These are phyloP conservation scores for Rutidosis leptorrhynchoides DNA, from an alignment of 129 eudicot genomes.

Conservation along the genomic window DNA sequence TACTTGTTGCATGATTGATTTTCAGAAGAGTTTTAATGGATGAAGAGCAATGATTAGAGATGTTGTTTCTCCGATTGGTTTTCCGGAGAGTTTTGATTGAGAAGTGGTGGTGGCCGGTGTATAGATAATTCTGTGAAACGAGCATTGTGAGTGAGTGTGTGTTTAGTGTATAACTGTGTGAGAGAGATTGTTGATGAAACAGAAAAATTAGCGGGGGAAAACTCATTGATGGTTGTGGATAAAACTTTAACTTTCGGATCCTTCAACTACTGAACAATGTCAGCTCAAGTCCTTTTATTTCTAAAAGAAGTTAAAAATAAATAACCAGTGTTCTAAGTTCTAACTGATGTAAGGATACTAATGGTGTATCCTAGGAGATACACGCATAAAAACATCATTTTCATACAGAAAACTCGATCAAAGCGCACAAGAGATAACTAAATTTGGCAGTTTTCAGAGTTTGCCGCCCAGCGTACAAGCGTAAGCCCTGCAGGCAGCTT, in stretches of 20 bases:
- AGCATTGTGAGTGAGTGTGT: slow-evolving; percentile 25
- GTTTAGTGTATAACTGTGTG: slow-evolving; percentile 5
- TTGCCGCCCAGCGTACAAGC: no score
- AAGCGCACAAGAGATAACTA: no score
- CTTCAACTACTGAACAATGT: background rate
- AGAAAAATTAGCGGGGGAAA: background rate
- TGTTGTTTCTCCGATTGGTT: background rate
- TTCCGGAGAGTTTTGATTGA: slow-evolving; percentile 26
- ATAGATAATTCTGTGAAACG: slow-evolving; percentile 23
- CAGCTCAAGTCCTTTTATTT: background rate
- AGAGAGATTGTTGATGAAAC: slow-evolving; percentile 3
- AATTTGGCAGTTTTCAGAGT: no score
- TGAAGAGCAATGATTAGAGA: background rate
- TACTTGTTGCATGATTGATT: background rate
- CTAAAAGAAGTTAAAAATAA: no score
- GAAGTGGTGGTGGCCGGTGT: slow-evolving; percentile 23
- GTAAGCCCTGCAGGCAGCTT: no score
- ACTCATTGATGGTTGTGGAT: slow-evolving; percentile 29
- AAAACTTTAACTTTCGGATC: slow-evolving; percentile 13
- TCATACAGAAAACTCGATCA: no score
- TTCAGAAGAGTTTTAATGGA: background rate
- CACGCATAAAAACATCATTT: no score
- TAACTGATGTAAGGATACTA: no score
- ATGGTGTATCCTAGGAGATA: no score
- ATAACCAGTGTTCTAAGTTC: background rate